Base-by-base conservation (phyloP, 768 basidiomycete species). In the Leccinum longicurvipes region DNA sequence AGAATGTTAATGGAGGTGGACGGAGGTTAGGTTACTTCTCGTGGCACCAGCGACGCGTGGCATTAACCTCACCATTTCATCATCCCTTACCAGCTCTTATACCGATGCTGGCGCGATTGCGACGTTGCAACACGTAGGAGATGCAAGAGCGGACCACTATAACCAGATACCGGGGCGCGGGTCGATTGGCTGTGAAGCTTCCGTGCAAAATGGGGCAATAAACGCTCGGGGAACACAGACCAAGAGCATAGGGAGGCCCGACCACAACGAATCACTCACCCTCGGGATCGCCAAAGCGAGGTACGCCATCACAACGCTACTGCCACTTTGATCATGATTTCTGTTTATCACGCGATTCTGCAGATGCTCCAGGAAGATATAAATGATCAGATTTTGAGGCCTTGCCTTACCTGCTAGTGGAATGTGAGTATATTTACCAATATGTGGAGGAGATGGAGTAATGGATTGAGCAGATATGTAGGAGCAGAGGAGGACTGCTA, bases 401-500 rank as follows among this genome's bases (percentile, higher is more conserved):
- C 24, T n/a, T 23, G 47, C 8, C 42, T 24, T 6, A 42, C 31
- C 31, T 44, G n/a, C n/a, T n/a, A n/a, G n/a, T n/a, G 31, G 6
- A 41, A 28, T 34, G 44, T 60, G 55, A 55, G 55, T 51, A 15
- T 29, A 7, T 49, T 27, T 25, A 6, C 45, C 17, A 36, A 46
- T 21, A 21, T 44, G 34, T 32, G 1, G 36, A 15, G 45, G 45
- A 28, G 17, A 7, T 19, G 4, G 46, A 44, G 49, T 31, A 15
- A 48, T 46, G 23, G 50, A 42, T 34, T 41, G 47, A 52, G 32
- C 28, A 55, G 54, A 41, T n/a, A 45, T 46, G 27, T 25, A 31
- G 45, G 42, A 46, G 45, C 48, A 41, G 55, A 50, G 50, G 11
- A 32, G 34, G 60, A 48, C 53, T 47, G 54, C 53, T 60, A 60